Evolutionary conservation across 768 basidiomycete species (phyloP).

Genomic region (Suillus subalutaceus): DNA sequence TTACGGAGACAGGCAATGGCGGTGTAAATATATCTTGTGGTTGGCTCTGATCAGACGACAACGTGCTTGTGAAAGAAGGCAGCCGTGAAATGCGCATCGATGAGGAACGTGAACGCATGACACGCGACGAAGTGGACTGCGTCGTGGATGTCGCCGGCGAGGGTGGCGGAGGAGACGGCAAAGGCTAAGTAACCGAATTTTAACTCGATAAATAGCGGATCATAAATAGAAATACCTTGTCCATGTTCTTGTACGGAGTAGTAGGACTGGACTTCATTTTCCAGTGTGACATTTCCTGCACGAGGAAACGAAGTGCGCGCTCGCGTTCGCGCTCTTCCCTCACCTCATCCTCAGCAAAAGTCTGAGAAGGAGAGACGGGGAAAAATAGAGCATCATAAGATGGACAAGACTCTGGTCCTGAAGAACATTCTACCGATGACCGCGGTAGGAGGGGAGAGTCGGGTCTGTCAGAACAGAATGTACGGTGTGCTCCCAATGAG

Average conservation of each 20-base stretch:
- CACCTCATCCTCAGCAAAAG: slow-evolving; percentile 14
- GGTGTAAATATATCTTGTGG: slow-evolving; percentile 28
- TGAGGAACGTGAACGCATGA: slow-evolving; percentile 33
- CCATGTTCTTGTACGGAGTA: slow-evolving; percentile 16
- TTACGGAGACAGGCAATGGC: slow-evolving; percentile 32
- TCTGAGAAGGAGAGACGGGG: slow-evolving; percentile 19
- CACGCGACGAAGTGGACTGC: slow-evolving; percentile 29
- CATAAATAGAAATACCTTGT: slow-evolving; percentile 12
- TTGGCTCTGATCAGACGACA: slow-evolving; percentile 35
- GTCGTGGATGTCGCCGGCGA: slow-evolving; percentile 30
- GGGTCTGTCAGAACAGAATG: slow-evolving; percentile 26
- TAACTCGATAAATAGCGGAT: not conserved
- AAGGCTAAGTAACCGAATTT: slow-evolving; percentile 6
- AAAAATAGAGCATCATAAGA: slow-evolving; percentile 41
- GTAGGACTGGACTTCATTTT: slow-evolving; percentile 16
- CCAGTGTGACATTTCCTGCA: slow-evolving; percentile 38
- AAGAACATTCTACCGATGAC: slow-evolving; percentile 25
- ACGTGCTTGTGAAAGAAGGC: slow-evolving; percentile 36
- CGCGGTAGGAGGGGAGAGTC: slow-evolving; percentile 36
- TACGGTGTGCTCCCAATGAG: slow-evolving; percentile 33
- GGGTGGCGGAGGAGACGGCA: slow-evolving; percentile 23
- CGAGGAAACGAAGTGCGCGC: slow-evolving; percentile 38
- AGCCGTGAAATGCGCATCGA: slow-evolving; percentile 34
- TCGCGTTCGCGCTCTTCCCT: slow-evolving; percentile 35
- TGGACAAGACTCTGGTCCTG: slow-evolving; percentile 21